A percentile compares a stretch with the other conserved stretches of the same genome.
Evolutionary conservation across 2,329 filamentous ascomycete genomes (phyloP).

Genomic region (Colletotrichum orbiculare): DNA sequence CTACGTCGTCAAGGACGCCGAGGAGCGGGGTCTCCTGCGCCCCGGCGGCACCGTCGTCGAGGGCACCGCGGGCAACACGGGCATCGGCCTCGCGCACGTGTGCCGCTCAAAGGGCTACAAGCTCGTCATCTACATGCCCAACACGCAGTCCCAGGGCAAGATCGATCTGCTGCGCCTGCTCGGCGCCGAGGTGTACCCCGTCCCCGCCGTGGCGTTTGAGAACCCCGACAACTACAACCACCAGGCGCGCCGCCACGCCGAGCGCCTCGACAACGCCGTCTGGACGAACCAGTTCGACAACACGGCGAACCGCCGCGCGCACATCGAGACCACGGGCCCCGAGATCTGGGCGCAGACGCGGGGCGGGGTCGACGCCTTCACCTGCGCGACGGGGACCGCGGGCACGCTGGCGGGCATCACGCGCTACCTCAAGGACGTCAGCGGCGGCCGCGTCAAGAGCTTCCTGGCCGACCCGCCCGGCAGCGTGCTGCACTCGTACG

Average conservation of each 20-base stretch:
- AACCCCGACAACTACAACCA: slow-evolving; percentile 98
- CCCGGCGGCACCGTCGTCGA: slow-evolving; percentile 95
- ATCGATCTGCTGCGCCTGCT: slow-evolving; percentile 91
- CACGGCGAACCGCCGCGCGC: slow-evolving; percentile 89
- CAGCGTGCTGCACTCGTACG: slow-evolving; percentile 91
- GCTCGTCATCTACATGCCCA: slow-evolving; percentile 99
- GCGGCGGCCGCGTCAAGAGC: slow-evolving; percentile 81
- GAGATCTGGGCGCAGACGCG: slow-evolving; percentile 96
- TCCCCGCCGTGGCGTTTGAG: slow-evolving; percentile 94
- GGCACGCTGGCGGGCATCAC: slow-evolving; percentile 92
- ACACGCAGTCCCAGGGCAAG: slow-evolving; percentile 98
- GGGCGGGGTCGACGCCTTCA: slow-evolving; percentile 92
- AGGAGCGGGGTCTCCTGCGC: slow-evolving; percentile 83
- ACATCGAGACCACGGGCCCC: slow-evolving; percentile 96
- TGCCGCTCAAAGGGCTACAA: slow-evolving; percentile 92
- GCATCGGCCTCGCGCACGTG: slow-evolving; percentile 96
- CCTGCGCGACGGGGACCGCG: slow-evolving; percentile 91
- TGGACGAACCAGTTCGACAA: slow-evolving; percentile 99
- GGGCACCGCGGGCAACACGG: slow-evolving; percentile 97
- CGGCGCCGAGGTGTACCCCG: slow-evolving; percentile 94
- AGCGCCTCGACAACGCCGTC: slow-evolving; percentile 84
- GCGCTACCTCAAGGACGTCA: slow-evolving; percentile 86
- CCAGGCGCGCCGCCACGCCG: slow-evolving; percentile 91
- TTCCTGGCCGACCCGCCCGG: slow-evolving; percentile 96
- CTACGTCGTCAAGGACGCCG: slow-evolving; percentile 93